Base-by-base conservation (phyloP, 2,329 filamentous ascomycete species). In the Niveomyces coronatus region DNA sequence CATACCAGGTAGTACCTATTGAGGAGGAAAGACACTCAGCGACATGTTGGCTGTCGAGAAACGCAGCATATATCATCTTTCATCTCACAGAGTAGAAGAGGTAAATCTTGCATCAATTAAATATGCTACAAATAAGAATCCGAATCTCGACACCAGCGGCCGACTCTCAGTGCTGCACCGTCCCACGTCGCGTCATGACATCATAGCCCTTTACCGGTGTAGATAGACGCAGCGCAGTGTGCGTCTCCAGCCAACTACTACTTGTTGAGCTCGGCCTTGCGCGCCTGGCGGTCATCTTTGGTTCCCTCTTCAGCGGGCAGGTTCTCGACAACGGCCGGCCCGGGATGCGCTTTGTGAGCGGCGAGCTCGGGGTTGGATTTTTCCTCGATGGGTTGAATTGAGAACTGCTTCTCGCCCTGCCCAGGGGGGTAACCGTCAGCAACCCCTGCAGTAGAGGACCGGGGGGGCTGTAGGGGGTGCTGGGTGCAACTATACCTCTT, bases 271-370 rank as follows among this genome's bases (percentile, higher is more conserved):
- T 74, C 74, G 54, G 76, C 64, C 44, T 76, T 77, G 56, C 74
- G 78, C 10, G 71, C 76, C 51, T 70, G 64, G 38, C 80, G 71
- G 51, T 85, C 81, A 55, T 82, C 79, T 60, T 80, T 82, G 42
- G 71, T 75, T 13, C 74, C 76, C 61, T 79, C 74, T 35, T 70
- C 54, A 23, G 59, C 58, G 13, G 67, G 67, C 61, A 76, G 68
- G 43, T 69, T 63, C 45, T 74, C 57, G 14, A 71, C 63, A 18
- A 76, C 49, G 19, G 62, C 75, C 13, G 76, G 76, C 23, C 76
- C 76, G 36, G n/a, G n/a, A n/a, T 71, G 62, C 14, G 74, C 74
- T 40, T 67, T 54, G 52, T 71, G 65, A 24, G 70, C 63, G 38
- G 65, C 61, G 51, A 74, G 67, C 54, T 68, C 67, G 50, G 60